Base-by-base conservation (phyloP, 352 stramenopile species). In the Pythium monospermum region DNA sequence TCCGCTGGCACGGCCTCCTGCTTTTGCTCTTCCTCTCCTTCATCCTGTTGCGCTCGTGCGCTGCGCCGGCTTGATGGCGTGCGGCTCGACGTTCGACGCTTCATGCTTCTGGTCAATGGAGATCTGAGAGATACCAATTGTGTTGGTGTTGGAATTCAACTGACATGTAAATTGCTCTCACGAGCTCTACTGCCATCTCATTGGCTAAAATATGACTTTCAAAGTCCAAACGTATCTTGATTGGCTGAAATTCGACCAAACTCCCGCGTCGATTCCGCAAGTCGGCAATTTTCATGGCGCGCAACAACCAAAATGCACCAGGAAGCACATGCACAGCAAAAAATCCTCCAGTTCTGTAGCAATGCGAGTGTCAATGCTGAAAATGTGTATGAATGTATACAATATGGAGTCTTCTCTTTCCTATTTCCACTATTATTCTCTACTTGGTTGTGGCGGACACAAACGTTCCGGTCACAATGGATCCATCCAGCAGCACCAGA, bases 401-500 rank as follows among this genome's bases (percentile, higher is more conserved):
- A n/a, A 22, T 8, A 23, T 10, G 11, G 13, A 37, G 32, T 16
- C 32, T 16, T 37, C 36, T 42, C 15, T 7, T 6, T 22, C 19
- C 30, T 42, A 31, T n/a, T 6, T 36, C 46, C 68, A 68, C 19
- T 23, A 30, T 7, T 35, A 2, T 16, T 10, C 25, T 41, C 53
- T 75, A 77, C 32, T 40, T 43, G 11, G 70, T 66, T 16, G 44
- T 60, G 35, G 55, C 69, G 16, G 55, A 73, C 25, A 89, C 73
- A 25, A 80, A 75, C 35, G 50, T 52, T 48, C 79, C 76, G 0
- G 63, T 85, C 28, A 87, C 66, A 43, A 91, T 71, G 26, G 59
- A 68, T 23, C 74, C 76, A 41, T 88, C 70, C 33, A 80, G 57
- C 47, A 89, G 56, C 39, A 91, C 71, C 5, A 89, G 57, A 26